Evolutionary conservation across 371 early-diverging fungal genomes (phyloP).

Genomic region (Nematocida ironsii): DNA sequence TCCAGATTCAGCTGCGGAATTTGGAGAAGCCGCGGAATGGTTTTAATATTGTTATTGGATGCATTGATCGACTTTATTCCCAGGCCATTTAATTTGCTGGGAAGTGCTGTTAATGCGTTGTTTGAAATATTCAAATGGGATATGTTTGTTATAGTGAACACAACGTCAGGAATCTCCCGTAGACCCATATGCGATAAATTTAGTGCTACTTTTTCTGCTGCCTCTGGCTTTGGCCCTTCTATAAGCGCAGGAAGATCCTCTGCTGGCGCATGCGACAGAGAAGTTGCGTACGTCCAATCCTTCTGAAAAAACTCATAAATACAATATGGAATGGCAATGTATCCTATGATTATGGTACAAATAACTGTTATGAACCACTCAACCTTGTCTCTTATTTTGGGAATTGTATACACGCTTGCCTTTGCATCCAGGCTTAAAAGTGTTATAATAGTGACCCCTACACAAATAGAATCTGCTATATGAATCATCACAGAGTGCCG

Average conservation of each 20-base stretch:
- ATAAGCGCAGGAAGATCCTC: background rate
- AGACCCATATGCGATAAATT: slow-evolving; percentile 43
- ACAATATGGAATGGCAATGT: background rate
- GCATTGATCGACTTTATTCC: slow-evolving; percentile 32
- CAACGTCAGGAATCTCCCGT: slow-evolving; percentile 14
- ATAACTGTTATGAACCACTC: background rate
- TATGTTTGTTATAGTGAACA: slow-evolving; percentile 29
- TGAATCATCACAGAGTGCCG: background rate
- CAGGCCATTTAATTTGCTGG: slow-evolving; percentile 10
- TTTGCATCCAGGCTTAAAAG: background rate
- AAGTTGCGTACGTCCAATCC: background rate
- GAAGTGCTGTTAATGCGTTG: slow-evolving; percentile 27
- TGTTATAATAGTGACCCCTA: background rate
- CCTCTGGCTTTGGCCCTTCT: background rate
- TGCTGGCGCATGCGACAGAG: background rate
- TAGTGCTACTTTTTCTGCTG: background rate
- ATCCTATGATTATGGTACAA: background rate
- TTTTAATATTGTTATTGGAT: slow-evolving; percentile 34
- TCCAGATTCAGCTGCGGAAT: slow-evolving; percentile 39
- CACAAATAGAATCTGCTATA: background rate
- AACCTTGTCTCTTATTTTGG: too few relatives aligned
- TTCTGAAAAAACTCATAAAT: background rate
- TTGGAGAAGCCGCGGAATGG: slow-evolving; percentile 3
- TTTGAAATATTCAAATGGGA: slow-evolving; percentile 30
- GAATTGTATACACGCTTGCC: background rate